Base-by-base conservation (phyloP, 441 rosid genomes). In the Mallotus repandus region DNA sequence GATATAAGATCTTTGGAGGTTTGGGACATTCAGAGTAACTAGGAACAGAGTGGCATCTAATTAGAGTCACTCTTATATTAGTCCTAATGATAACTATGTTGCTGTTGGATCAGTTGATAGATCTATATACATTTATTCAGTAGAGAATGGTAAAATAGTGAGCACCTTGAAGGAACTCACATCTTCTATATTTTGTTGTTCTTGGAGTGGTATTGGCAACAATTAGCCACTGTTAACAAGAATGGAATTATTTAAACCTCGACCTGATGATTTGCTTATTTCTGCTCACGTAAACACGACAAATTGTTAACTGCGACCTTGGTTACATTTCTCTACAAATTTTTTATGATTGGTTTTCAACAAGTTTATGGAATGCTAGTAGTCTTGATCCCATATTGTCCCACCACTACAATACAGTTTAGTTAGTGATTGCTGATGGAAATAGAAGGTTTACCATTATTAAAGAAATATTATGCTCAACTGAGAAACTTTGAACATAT, bases 51-150 rank as follows among this genome's bases (percentile, higher is more conserved):
- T 89, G 74, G 97, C 97, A 48, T 88, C 97, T 12, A 93, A 96
- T 69, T 96, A 97, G 97, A 96, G 97, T 84, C 83, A 98, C 12
- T 96, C 97, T 13, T 93, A 97, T 77, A 87, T 91, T 59, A 96
- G 98, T 78, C 98, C 97, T 2, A 92, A 90, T 60, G 92, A 89
- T 76, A 87, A 84, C 71, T 86, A 90, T 62, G 97, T 89, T 43
- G 93, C 98, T 74, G 98, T 98, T 52, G 97, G 98, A 69, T 93
- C 98, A 22, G 89, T 86, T 7, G 94, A 96, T 81, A 97, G 98
- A 43, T 86, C 91, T 29, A 86, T 96, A 15, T 82, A 85, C 71
- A 86, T 93, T 22, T 93, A 98, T 97, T 93, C 97, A 8, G 76
- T 90, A 59, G 76, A 92, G 11, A 91, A 86, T 80, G 92, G 76